Percentiles rank a stretch among this genome's conserved stretches.
Evolutionary conservation across 2,329 filamentous ascomycete species (phyloP).

Genomic region (Canariomyces notabilis): DNA sequence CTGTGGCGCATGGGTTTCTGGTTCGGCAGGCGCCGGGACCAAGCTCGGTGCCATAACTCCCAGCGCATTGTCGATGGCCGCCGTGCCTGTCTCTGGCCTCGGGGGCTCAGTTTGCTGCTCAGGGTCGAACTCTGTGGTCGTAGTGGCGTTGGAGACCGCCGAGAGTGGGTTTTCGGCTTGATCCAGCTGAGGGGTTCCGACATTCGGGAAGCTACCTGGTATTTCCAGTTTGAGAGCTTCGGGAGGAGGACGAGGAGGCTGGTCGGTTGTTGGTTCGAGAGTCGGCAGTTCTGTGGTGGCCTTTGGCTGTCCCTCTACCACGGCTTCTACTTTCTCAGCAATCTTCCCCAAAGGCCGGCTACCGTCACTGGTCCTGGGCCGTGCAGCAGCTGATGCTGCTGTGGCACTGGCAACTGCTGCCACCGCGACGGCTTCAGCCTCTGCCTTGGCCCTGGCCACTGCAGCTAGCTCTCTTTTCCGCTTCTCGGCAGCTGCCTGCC

Average conservation of each 20-base stretch:
- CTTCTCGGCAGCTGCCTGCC: slow-evolving; percentile 50
- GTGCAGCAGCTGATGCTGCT: slow-evolving; percentile 6
- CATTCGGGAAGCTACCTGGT: slow-evolving; percentile 55
- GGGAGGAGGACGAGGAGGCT: slow-evolving; percentile 19
- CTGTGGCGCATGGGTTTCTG: slow-evolving; percentile 20
- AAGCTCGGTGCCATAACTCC: slow-evolving; percentile 8
- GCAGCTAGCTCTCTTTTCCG: slow-evolving; percentile 47
- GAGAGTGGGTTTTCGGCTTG: slow-evolving; percentile 51
- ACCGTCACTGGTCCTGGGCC: slow-evolving; percentile 3
- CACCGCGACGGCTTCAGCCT: slow-evolving; percentile 31
- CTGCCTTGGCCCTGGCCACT: slow-evolving; percentile 39
- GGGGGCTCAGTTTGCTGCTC: slow-evolving; percentile 60
- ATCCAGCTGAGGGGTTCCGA: slow-evolving; percentile 33
- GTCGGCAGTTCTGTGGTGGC: slow-evolving; percentile 11
- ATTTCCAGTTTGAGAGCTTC: slow-evolving; percentile 65
- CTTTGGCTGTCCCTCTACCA: slow-evolving; percentile 15
- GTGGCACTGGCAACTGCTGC: slow-evolving; percentile 26
- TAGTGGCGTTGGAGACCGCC: slow-evolving; percentile 54
- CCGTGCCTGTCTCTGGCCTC: slow-evolving; percentile 26
- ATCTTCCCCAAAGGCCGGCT: slow-evolving; percentile 2
- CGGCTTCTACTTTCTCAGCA: slow-evolving; percentile 4
- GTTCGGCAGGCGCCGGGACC: slow-evolving; percentile 13
- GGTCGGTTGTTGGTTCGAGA: slow-evolving; percentile 9
- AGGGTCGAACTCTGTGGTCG: slow-evolving; percentile 66
- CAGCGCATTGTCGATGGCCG: slow-evolving; percentile 18